phyloP scores from a whole-genome alignment of 768 basidiomycete species.

The Gelatoporia subvermispora region DNA sequence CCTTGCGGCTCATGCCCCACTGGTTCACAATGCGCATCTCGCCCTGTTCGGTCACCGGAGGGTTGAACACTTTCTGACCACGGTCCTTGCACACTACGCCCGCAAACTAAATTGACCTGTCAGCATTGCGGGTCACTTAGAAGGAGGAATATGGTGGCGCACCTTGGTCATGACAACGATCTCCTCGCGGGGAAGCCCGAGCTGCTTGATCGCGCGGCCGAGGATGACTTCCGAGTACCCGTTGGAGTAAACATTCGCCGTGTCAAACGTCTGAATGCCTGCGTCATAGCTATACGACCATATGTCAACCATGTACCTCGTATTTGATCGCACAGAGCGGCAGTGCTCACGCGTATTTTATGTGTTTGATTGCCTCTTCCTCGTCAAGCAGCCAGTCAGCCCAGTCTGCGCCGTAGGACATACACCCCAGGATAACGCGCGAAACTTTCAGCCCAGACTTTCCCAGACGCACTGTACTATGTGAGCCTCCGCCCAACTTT shows the following conservation, averaged over 20 bases:
- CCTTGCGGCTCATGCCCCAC: slow-evolving; percentile 32
- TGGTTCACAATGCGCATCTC: slow-evolving; percentile 33
- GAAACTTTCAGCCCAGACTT: slow-evolving; percentile 37
- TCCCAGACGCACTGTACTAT: slow-evolving; percentile 33
- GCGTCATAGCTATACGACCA: slow-evolving; percentile 23
- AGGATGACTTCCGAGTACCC: slow-evolving; percentile 35
- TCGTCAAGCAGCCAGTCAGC: slow-evolving; percentile 31
- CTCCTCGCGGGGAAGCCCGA: slow-evolving; percentile 36
- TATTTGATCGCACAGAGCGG: neutral
- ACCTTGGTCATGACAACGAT: slow-evolving; percentile 47
- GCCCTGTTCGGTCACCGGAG: slow-evolving; percentile 3
- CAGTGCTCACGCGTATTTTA: slow-evolving; percentile 31
- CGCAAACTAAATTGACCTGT: neutral
- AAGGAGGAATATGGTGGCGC: neutral
- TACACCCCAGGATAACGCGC: slow-evolving; percentile 29
- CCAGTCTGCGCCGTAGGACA: slow-evolving; percentile 12
- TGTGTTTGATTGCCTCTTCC: slow-evolving; percentile 31
- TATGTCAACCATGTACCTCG: neutral
- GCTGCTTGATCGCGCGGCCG: slow-evolving; percentile 38
- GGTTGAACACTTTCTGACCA: neutral
- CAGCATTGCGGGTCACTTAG: neutral
- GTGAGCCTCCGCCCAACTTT: neutral
- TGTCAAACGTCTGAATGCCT: slow-evolving; percentile 34
- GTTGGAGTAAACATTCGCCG: slow-evolving; percentile 27
- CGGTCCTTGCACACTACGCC: slow-evolving; percentile 1